phyloP scores from a whole-genome alignment of 2,329 filamentous ascomycete genomes.

The Paecilomyces niveus region DNA sequence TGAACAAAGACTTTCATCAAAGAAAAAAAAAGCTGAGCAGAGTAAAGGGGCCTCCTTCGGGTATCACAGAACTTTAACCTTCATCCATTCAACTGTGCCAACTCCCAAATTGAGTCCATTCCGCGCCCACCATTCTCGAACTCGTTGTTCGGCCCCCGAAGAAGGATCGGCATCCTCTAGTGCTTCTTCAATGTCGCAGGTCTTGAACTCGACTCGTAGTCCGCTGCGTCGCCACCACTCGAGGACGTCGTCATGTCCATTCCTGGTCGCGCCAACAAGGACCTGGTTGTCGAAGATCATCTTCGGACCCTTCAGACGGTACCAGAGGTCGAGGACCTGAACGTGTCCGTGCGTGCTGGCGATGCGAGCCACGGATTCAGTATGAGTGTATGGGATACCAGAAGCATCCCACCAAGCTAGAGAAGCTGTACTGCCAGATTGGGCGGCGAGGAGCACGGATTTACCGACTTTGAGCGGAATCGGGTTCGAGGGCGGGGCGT shows the following conservation, averaged over 20 bases:
- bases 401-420: slow-evolving; percentile 85
- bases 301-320: slow-evolving; percentile 64
- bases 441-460: slow-evolving; percentile 73
- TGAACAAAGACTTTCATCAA: not conserved
- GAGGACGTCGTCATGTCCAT: slow-evolving; percentile 74
- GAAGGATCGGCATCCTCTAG: slow-evolving; percentile 70
- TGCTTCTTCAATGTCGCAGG: slow-evolving; percentile 91
- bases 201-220: slow-evolving; percentile 82
- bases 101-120: slow-evolving; percentile 77
- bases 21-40: not conserved
- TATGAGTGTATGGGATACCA: slow-evolving; percentile 69
- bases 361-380: slow-evolving; percentile 74
- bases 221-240: slow-evolving; percentile 82
- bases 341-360: slow-evolving; percentile 82
- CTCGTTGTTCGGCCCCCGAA: slow-evolving; percentile 60
- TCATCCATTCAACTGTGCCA: slow-evolving; percentile 85
- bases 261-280: slow-evolving; percentile 78
- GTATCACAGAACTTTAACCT: slow-evolving; percentile 60
- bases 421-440: slow-evolving; percentile 69
- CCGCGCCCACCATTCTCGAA: slow-evolving; percentile 78
- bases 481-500: slow-evolving; percentile 46
- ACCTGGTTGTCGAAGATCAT: slow-evolving; percentile 79
- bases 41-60: not conserved
- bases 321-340: slow-evolving; percentile 76
- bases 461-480: slow-evolving; percentile 72